These are phyloP conservation scores for Penicillium cosmopolitanum DNA, from an alignment of 495 filamentous ascomycete genomes.

Conservation along the genomic window DNA sequence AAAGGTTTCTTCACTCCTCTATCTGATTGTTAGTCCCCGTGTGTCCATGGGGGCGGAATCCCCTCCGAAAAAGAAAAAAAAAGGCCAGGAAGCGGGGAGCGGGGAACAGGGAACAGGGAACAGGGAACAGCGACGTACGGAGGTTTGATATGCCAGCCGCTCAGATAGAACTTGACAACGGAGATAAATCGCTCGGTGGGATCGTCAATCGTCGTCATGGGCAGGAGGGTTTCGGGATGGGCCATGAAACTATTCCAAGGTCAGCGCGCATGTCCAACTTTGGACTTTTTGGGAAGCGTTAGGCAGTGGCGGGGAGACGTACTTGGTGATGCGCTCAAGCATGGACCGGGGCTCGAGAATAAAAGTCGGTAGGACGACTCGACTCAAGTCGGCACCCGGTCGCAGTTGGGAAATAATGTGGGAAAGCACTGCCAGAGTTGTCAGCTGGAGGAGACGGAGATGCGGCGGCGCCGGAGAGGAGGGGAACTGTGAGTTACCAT, in stretches of 20 bases:
- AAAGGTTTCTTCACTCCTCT: conserved; percentile 98
- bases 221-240: conserved; percentile 92
- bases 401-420: conserved; percentile 97
- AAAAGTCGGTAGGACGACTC: conserved; percentile 94
- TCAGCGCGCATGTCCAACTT: conserved; percentile 6
- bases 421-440: conserved; percentile 68
- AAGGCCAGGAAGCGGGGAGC: conserved; percentile 7
- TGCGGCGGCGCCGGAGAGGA: neutral
- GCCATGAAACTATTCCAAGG: conserved; percentile 85
- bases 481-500: conserved; percentile 43
- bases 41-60: neutral
- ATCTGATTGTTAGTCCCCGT: neutral
- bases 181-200: conserved; percentile 89
- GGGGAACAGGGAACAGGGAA: neutral
- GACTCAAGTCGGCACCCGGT: conserved; percentile 91
- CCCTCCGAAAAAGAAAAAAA: conserved; percentile 13
- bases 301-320: conserved; percentile 27
- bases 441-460: conserved; percentile 5
- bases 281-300: no score
- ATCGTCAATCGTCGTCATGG: conserved; percentile 85
- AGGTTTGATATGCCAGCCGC: conserved; percentile 98
- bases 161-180: conserved; percentile 96
- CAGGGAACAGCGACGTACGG: conserved; percentile 62
- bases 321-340: conserved; percentile 99
- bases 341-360: conserved; percentile 97